Percentiles rank a stretch among this genome's conserved stretches.
phyloP scores from a whole-genome alignment of 2,329 filamentous ascomycete species.

The Ilyonectria robusta region DNA sequence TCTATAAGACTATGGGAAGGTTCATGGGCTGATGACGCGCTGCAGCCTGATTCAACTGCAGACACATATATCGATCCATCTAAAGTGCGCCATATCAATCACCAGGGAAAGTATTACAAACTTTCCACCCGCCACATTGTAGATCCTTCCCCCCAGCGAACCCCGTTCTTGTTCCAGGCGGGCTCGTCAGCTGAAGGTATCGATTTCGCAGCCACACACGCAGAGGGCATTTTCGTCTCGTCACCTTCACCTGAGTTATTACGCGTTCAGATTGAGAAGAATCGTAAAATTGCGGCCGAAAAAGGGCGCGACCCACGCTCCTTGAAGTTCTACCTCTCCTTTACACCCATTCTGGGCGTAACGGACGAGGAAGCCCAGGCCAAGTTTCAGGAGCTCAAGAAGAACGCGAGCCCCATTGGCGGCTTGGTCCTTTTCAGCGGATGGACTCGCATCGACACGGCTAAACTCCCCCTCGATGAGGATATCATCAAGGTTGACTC shows the following conservation, averaged over 20 bases:
- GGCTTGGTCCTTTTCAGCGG: slow-evolving; percentile 11
- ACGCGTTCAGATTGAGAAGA: neutral
- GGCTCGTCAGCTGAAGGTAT: slow-evolving; percentile 28
- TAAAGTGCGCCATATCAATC: slow-evolving; percentile 72
- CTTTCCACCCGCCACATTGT: slow-evolving; percentile 2
- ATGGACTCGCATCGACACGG: neutral
- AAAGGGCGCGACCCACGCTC: slow-evolving; percentile 8
- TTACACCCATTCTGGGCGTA: neutral
- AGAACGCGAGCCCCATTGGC: slow-evolving; percentile 4
- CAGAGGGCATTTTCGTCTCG: slow-evolving; percentile 23
- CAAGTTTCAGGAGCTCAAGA: slow-evolving; percentile 12
- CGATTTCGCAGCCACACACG: slow-evolving; percentile 24
- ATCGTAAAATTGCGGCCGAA: neutral
- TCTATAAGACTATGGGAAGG: slow-evolving; percentile 25
- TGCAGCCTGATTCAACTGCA: slow-evolving; percentile 56
- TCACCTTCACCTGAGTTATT: neutral
- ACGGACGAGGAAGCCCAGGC: slow-evolving; percentile 24
- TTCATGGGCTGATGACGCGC: slow-evolving; percentile 21
- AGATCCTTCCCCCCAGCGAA: slow-evolving; percentile 19
- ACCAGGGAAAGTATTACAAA: slow-evolving; percentile 67
- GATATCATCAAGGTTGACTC: neutral
- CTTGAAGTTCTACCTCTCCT: slow-evolving; percentile 12
- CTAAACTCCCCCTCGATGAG: neutral
- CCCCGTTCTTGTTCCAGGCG: slow-evolving; percentile 24
- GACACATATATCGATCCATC: slow-evolving; percentile 56